Base-by-base conservation (phyloP, 331 rosid genomes). In the Erythrophleum ivorense region DNA sequence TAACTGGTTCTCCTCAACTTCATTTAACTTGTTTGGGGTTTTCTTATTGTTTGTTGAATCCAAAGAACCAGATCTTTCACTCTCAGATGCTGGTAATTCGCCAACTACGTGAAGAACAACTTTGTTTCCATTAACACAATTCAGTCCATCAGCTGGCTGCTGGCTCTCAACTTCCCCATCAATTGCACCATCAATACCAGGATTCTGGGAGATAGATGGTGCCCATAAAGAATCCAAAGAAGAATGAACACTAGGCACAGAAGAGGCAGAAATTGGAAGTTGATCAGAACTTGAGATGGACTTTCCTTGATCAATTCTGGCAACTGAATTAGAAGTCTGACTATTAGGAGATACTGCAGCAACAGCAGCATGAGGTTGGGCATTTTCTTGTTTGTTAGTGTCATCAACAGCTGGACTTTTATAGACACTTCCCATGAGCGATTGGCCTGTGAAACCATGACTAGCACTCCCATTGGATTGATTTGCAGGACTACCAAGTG, bases 221-320 rank as follows among this genome's bases (percentile, higher is more conserved):
- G 49, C 84, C 78, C 81, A 72, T 31, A 81, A 74, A 41, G 90
- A 82, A 85, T 93, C 97, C 29, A 71, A 77, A 85, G 92, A 71
- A 58, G 85, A 60, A 68, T 55, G 64, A 68, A 83, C 83, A 78
- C 77, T 67, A 16, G 92, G 69, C 31, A 54, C 71, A 50, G 55
- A 69, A 19, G 87, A 65, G 57, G 78, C 78, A 85, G 90, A 71
- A 68, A 66, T 48, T 40, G 85, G 76, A 78, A 54, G 80, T 55
- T 84, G 87, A 63, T 85, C 83, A 49, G 86, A 55, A 78, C 77
- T 87, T 49, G 86, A 45, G 53, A 43, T 7, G 24, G 89, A 53
- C 70, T 86, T 89, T 77, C 55, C 87, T 78, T 75, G 88, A 68
- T 82, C 85, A 50, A 40, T 71, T 74, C 78, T 81, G 48, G 80